A percentile compares a stretch with the other conserved stretches of the same genome.
Evolutionary conservation across 176 grass and related monocot species (phyloP).

Genomic region (Bonia amplexicaulis): DNA sequence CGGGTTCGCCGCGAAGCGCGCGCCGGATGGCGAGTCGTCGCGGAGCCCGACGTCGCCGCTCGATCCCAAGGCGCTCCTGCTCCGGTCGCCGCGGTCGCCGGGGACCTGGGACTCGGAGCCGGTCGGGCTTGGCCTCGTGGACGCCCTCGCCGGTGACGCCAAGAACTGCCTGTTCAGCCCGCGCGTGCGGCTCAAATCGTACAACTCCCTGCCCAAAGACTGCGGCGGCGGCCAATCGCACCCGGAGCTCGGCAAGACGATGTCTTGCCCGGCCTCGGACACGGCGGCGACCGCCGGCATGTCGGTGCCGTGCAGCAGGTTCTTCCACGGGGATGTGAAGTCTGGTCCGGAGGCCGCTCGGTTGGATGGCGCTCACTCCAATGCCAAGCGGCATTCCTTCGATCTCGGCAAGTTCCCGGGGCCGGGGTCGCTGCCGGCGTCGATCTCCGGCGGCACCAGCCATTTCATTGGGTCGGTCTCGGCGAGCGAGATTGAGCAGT

Average conservation of each 20-base stretch:
- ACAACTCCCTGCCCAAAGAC: slow-evolving; percentile 49
- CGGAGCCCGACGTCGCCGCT: slow-evolving; percentile 86
- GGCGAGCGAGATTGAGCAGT: slow-evolving; percentile 87
- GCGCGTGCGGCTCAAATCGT: slow-evolving; percentile 29
- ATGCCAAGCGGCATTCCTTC: slow-evolving; percentile 30
- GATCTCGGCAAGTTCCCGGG: slow-evolving; percentile 52
- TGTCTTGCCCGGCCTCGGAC: slow-evolving; percentile 54
- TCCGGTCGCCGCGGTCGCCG: slow-evolving; percentile 52
- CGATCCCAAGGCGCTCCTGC: slow-evolving; percentile 63
- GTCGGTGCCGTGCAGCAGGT: slow-evolving; percentile 41
- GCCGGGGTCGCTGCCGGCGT: slow-evolving; percentile 60
- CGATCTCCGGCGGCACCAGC: neutral
- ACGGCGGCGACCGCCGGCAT: slow-evolving; percentile 4
- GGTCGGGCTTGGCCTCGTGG: slow-evolving; percentile 71
- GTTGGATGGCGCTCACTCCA: neutral
- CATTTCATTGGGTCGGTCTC: slow-evolving; percentile 54
- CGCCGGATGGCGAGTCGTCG: slow-evolving; percentile 49
- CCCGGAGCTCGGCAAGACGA: slow-evolving; percentile 60
- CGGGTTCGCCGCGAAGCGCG: slow-evolving; percentile 52
- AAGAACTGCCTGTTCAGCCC: slow-evolving; percentile 44
- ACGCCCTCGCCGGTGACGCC: slow-evolving; percentile 40
- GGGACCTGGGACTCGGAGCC: slow-evolving; percentile 60
- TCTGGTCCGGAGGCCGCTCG: slow-evolving; percentile 43
- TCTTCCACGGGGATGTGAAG: slow-evolving; percentile 54
- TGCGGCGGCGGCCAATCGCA: slow-evolving; percentile 38